Conservation (phyloP, 2,329 filamentous ascomycete species). For the Hymenoscyphus linearis region DNA sequence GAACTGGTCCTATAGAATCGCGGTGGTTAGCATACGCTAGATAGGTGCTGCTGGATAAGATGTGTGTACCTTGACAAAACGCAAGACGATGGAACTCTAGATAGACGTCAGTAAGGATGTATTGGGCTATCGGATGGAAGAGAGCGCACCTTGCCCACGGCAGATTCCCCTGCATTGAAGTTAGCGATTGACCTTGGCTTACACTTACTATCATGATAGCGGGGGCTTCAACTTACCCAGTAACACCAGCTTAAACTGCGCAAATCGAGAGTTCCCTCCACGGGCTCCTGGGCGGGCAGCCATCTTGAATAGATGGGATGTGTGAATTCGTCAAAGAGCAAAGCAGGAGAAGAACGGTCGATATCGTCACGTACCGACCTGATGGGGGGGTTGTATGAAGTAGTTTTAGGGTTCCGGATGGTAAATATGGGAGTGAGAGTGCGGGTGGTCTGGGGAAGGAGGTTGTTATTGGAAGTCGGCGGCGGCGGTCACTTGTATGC, state of each 20-base stretch:
- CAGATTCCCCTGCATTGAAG: slow-evolving; percentile 73
- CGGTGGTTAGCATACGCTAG: slow-evolving; percentile 3
- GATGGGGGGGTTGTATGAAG: neutral
- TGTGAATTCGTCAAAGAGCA: slow-evolving; percentile 3
- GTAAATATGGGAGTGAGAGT: neutral
- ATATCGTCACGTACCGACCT: neutral
- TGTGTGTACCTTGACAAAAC: slow-evolving; percentile 84
- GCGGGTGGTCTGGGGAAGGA: slow-evolving; percentile 5
- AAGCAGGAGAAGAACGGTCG: slow-evolving; percentile 1
- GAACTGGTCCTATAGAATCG: slow-evolving; percentile 77
- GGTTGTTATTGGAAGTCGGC: neutral
- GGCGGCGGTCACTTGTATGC: neutral
- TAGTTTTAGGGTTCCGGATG: neutral
- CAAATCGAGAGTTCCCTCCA: slow-evolving; percentile 76
- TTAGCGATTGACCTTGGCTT: slow-evolving; percentile 26
- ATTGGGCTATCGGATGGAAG: neutral
- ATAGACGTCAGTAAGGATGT: slow-evolving; percentile 18
- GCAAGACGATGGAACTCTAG: slow-evolving; percentile 92
- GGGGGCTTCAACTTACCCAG: slow-evolving; percentile 60
- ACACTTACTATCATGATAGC: neutral
- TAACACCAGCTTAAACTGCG: slow-evolving; percentile 98
- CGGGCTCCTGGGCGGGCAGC: slow-evolving; percentile 65
- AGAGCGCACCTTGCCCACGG: slow-evolving; percentile 83
- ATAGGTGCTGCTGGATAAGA: neutral
- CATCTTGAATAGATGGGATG: slow-evolving; percentile 50